phyloP scores from a whole-genome alignment of 139 green algal genomes.

The Spirogloea muscicola region DNA sequence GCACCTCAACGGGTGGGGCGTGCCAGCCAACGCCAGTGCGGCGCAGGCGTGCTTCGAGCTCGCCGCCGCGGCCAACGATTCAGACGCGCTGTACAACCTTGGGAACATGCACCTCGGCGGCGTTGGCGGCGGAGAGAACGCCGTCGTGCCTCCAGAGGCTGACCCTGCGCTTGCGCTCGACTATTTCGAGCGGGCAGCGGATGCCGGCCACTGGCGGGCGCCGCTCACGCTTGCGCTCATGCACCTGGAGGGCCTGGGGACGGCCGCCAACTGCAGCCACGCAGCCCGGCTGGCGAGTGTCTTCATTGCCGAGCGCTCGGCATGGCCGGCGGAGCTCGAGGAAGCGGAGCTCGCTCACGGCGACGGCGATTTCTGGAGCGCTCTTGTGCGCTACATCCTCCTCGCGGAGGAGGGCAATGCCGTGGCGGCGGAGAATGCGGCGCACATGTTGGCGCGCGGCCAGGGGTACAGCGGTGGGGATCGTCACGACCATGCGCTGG shows the following conservation, averaged over 20 bases:
- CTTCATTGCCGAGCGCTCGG: slow-evolving; percentile 36
- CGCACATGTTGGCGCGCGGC: neutral
- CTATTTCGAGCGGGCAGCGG: slow-evolving; percentile 27
- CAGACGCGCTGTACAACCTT: slow-evolving; percentile 46
- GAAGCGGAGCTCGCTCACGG: slow-evolving; percentile 21
- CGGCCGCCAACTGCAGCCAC: slow-evolving; percentile 29
- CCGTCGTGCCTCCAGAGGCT: too few relatives aligned
- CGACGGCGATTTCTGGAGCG: slow-evolving; percentile 29
- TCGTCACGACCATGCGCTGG: neutral
- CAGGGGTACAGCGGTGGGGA: slow-evolving; percentile 22
- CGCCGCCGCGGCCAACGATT: slow-evolving; percentile 34
- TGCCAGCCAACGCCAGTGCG: slow-evolving; percentile 47
- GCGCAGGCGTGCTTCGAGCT: slow-evolving; percentile 45
- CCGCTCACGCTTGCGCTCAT: slow-evolving; percentile 37
- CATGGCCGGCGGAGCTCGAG: slow-evolving; percentile 31
- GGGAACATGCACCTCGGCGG: slow-evolving; percentile 36
- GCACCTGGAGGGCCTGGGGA: slow-evolving; percentile 1
- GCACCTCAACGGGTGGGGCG: slow-evolving; percentile 56
- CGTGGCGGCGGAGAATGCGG: slow-evolving; percentile 32
- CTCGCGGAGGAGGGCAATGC: slow-evolving; percentile 40
- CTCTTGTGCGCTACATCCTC: slow-evolving; percentile 37
- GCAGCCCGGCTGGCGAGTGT: slow-evolving; percentile 15
- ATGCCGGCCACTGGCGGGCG: slow-evolving; percentile 41
- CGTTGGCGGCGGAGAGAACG: slow-evolving; percentile 13
- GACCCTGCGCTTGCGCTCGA: neutral